A percentile compares a stretch with the other conserved stretches of the same genome.
phyloP scores from a whole-genome alignment of 305 asterid species.

The Fraxinus platypoda region DNA sequence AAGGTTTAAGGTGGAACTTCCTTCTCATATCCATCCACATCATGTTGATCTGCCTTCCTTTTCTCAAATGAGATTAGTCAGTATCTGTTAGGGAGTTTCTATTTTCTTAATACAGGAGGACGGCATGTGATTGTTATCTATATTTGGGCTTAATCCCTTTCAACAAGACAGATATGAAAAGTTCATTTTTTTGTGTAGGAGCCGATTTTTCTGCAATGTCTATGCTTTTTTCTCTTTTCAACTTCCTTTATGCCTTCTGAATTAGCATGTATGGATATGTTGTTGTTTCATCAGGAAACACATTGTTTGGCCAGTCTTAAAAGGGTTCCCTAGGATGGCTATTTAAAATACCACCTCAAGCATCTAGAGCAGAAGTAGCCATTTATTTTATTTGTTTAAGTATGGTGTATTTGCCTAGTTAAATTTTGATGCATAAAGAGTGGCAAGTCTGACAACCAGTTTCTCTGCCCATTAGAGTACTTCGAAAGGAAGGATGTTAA shows the following conservation, averaged over 20 bases:
- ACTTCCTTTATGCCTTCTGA: not conserved
- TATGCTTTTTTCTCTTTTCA: not conserved
- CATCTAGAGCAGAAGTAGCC: not conserved
- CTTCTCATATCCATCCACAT: constrained; percentile 27
- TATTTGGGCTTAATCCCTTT: not conserved
- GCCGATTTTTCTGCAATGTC: not conserved
- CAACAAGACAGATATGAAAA: constrained; percentile 1
- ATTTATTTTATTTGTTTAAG: not conserved
- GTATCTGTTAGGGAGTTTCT: not conserved
- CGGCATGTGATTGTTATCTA: constrained; percentile 4
- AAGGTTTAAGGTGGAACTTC: constrained; percentile 35
- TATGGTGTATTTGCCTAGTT: not conserved
- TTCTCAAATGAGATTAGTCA: constrained; percentile 26
- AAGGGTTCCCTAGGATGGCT: not conserved
- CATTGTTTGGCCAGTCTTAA: not conserved
- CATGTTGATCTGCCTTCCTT: constrained; percentile 26
- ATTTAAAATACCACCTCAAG: not conserved
- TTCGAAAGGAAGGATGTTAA: not conserved
- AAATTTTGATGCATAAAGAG: not conserved
- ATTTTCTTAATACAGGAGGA: not conserved
- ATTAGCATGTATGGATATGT: not conserved
- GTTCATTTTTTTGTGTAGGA: not conserved
- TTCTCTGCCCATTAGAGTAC: not conserved
- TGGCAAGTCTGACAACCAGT: not conserved
- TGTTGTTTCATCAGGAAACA: not conserved